Base-by-base conservation (phyloP, 371 early-diverging fungal genomes). In the Rhizopus arrhizus region DNA sequence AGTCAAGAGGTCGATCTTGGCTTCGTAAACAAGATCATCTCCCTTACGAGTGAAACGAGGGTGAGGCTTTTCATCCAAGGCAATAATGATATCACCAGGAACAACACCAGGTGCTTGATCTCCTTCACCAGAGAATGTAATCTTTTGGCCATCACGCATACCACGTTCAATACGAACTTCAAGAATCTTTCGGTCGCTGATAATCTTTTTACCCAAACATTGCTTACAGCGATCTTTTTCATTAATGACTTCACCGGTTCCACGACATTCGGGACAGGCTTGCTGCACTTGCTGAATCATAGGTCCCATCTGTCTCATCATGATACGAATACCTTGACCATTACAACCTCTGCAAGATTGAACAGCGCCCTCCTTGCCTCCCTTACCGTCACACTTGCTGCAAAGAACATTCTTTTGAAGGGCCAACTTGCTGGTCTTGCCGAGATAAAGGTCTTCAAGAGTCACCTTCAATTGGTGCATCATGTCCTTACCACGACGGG, bases 241-340 rank as follows among this genome's bases (percentile, higher is more conserved):
- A 67, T 84, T 85, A 63, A 96, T 93, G 68, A 88, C 83, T 69
- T 95, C 89, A 56, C 96, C 95, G 62, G 85, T 87, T 58, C 95
- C 97, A 51, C 84, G 83, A 78, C 97, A 96, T 52, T 86, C 89
- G 13, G 82, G 79, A 82, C 98, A 97, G 40, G 91, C 85, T 73
- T 93, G 91, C 72, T 96, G 96, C 74, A 95, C 88, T 79, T 95
- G 96, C 81, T 97, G 98, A 55, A 96, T 89, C 93, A 96, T 95
- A 38, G 96, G 96, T 29, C 97, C 97, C 80, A 97, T 89, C 74
- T 96, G 97, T 43, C 96, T 82, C 69, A 94, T 81, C 63, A 85
- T 85, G 35, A 94, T 80, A 68, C 87, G 88, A 67, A 91, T 74
- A 77, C 97, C 97, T 51, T 86, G 82, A 41, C 96, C 96, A 40